Conservation (phyloP, 1,284 basidiomycete genomes). For the Ustilago esculenta region DNA sequence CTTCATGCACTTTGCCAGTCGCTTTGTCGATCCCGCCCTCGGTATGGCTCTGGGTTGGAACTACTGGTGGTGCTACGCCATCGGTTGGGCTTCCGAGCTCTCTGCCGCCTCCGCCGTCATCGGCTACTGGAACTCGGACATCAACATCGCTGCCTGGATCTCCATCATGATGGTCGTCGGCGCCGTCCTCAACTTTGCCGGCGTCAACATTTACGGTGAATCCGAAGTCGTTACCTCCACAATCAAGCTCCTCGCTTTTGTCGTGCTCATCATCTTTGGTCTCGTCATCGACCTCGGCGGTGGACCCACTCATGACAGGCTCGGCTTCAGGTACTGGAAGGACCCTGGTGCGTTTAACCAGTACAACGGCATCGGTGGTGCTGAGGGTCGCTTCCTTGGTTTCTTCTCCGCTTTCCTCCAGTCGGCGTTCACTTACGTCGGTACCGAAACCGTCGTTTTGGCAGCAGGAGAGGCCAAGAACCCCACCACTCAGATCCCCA, state of each 20-base stretch:
- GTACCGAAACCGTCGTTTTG: constrained; percentile 85
- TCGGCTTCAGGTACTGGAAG: constrained; percentile 60
- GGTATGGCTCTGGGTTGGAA: constrained; percentile 73
- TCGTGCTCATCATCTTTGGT: constrained; percentile 73
- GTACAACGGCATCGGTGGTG: constrained; percentile 69
- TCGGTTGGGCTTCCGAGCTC: constrained; percentile 62
- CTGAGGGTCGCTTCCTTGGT: constrained; percentile 71
- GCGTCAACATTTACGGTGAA: constrained; percentile 68
- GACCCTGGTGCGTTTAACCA: constrained; percentile 70
- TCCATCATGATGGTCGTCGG: constrained; percentile 53
- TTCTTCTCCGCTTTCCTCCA: constrained; percentile 66
- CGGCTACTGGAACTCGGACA: constrained; percentile 59
- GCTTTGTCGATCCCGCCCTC: constrained; percentile 74
- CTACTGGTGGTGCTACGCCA: constrained; percentile 61
- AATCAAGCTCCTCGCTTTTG: constrained; percentile 72
- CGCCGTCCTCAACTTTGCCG: constrained; percentile 54
- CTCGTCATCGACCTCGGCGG: constrained; percentile 69
- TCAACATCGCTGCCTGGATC: constrained; percentile 57
- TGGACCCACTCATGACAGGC: constrained; percentile 53
- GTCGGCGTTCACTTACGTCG: constrained; percentile 84
- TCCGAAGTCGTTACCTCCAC: constrained; percentile 72
- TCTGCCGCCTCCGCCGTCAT: constrained; percentile 68
- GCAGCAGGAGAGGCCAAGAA: constrained; percentile 75
- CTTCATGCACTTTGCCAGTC: constrained; percentile 56
- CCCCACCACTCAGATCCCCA: constrained; percentile 65